Evolutionary conservation across 2,329 filamentous ascomycete species (phyloP), one percentile per base, ranked within the genome.

Genomic region (Monilinia vaccinii-corymbosi): DNA sequence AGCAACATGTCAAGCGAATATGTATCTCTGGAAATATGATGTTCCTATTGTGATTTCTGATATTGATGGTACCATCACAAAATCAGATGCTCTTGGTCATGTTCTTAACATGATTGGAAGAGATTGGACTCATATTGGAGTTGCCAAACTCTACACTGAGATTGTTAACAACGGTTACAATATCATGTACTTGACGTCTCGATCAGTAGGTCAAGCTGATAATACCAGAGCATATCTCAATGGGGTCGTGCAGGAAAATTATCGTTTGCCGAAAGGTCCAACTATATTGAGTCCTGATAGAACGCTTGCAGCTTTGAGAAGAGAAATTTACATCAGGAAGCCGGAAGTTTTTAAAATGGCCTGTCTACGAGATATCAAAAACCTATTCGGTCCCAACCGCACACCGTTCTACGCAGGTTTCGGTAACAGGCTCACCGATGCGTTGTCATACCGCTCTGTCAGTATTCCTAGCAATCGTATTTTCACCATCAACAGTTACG

Each of bases 341-440:
- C 95, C 94, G 0, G 92, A 99, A 71, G 91, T 99, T 9, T 99
- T 99, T 83, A 99, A 99, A 75, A 99, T 99, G 95, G 91, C 94
- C 2, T 99, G 94, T 64, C 77, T 99, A 23, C 86, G 94, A 45
- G 94, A 99, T 72, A 97, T 99, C 67, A 86, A 92, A 71, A 89
- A 87, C 61, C 80, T 99, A 0, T 99, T 97, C 70, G 86, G 85
- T 3, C 79, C 83, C 0, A 84, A 88, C 31, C 79, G 83, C 46
- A 91, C 86, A 21, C 93, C 94, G 0, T 99, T 99, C 71, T 97
- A 96, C 70, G 95, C 95, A 13, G 94, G 94, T 0, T 99, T 97
- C 70, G 94, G 95, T 61, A 99, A 99, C 73, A 86, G 94, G 60
- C 81, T 99, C 60, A 99, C 95, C 0, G 95, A 99, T 72, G 94